These are phyloP conservation scores for Polysphondylium violaceum DNA, from an alignment of 78 protist species.

Conservation along the genomic window DNA sequence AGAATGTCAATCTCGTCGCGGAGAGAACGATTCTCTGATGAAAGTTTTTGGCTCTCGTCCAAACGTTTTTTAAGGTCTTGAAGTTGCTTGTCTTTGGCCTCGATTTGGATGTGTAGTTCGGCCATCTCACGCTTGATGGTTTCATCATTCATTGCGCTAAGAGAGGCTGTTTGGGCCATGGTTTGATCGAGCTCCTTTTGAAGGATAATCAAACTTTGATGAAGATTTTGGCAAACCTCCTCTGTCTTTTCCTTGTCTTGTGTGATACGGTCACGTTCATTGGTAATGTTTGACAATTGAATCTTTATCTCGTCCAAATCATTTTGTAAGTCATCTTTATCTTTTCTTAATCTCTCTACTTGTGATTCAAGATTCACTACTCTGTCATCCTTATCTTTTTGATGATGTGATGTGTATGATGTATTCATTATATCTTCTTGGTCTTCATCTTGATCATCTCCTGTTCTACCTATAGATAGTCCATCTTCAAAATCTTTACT, in stretches of 20 bases:
- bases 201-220: not conserved
- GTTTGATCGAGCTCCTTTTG: slow-evolving; percentile 57
- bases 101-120: slow-evolving; percentile 54
- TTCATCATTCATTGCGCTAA: slow-evolving; percentile 48
- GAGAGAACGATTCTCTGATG: slow-evolving; percentile 41
- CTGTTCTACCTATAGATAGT: not conserved
- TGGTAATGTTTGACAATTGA: not conserved
- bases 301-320: slow-evolving; percentile 59
- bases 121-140: slow-evolving; percentile 38
- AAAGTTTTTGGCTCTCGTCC: slow-evolving; percentile 25
- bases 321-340: slow-evolving; percentile 13
- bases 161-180: slow-evolving; percentile 13
- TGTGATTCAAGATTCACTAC: slow-evolving; percentile 1
- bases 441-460: not conserved
- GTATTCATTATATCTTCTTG: not conserved
- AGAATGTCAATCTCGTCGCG: slow-evolving; percentile 79
- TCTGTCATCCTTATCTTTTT: not conserved
- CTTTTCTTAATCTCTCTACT: slow-evolving; percentile 15
- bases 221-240: slow-evolving; percentile 53
- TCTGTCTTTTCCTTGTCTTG: slow-evolving; percentile 34
- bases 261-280: slow-evolving; percentile 1
- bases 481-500: slow-evolving; percentile 7
- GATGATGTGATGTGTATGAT: not conserved
- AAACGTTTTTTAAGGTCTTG: slow-evolving; percentile 27
- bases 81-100: slow-evolving; percentile 50